Evolutionary conservation across 345 rosid genomes (phyloP).

Genomic region (Syzygium grande): DNA sequence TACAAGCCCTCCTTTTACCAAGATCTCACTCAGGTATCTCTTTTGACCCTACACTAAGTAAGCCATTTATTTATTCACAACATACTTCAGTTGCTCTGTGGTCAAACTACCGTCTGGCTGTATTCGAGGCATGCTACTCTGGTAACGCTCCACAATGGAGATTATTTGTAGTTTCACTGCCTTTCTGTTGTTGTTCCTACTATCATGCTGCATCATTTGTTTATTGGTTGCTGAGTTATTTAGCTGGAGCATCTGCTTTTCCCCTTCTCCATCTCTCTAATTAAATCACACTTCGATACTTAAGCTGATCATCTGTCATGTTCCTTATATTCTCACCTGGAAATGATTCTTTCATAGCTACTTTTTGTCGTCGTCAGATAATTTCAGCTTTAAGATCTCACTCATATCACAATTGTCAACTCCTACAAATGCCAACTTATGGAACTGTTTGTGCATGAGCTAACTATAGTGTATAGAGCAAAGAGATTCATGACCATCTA

Average conservation of each 20-base stretch:
- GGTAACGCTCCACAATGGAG: neutral
- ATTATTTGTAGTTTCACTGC: neutral
- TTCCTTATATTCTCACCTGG: neutral
- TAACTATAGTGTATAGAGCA: neutral
- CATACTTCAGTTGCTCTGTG: neutral
- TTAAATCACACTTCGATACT: neutral
- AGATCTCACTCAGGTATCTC: neutral
- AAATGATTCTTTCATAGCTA: neutral
- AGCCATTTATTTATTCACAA: neutral
- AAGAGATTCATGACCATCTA: neutral
- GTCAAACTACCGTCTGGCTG: neutral
- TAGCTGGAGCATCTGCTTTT: neutral
- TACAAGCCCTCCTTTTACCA: neutral
- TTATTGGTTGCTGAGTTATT: neutral
- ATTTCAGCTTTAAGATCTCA: neutral
- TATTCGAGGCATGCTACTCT: neutral
- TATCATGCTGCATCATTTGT: neutral
- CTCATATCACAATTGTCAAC: neutral
- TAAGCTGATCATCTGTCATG: neutral
- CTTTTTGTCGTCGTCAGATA: neutral
- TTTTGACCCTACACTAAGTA: neutral
- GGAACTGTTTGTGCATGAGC: neutral
- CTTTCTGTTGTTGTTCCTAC: neutral
- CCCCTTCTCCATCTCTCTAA: neutral
- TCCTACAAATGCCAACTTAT: neutral